Conservation (phyloP, 768 basidiomycete genomes). For the Termitomyces sp. region DNA sequence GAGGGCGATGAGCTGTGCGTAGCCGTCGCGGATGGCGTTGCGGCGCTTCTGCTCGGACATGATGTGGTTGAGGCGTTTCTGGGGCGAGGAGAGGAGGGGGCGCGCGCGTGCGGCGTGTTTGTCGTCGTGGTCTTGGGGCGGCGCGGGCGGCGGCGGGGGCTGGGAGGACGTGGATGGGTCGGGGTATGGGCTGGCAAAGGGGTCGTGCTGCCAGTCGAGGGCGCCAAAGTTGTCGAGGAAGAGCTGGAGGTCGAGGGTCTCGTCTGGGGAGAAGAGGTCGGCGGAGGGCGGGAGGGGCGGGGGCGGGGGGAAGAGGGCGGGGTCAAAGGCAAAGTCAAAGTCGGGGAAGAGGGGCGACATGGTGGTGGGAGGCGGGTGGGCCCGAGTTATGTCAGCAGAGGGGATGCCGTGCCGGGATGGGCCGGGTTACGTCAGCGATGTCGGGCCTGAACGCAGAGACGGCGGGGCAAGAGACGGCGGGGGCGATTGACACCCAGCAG, state of each 20-base stretch:
- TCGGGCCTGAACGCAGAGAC: slow-evolving; percentile 69
- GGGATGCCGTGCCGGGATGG: too few relatives aligned
- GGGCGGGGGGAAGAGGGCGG: slow-evolving; percentile 56
- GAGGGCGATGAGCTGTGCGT: slow-evolving; percentile 77
- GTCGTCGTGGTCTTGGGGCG: slow-evolving; percentile 11
- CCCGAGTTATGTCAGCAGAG: too few relatives aligned
- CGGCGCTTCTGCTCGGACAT: slow-evolving; percentile 92
- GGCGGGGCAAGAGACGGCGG: slow-evolving; percentile 44
- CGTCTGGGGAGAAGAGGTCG: slow-evolving; percentile 72
- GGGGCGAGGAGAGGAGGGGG: slow-evolving; percentile 71
- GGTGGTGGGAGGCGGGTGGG: slow-evolving; percentile 2
- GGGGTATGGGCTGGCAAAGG: slow-evolving; percentile 19
- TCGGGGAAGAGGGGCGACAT: slow-evolving; percentile 33
- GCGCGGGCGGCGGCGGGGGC: slow-evolving; percentile 18
- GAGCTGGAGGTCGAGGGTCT: slow-evolving; percentile 72
- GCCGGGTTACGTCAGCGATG: slow-evolving; percentile 1
- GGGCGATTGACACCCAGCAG: slow-evolving; percentile 57
- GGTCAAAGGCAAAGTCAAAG: slow-evolving; percentile 70
- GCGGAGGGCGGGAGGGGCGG: slow-evolving; percentile 64
- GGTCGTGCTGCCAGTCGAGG: slow-evolving; percentile 48
- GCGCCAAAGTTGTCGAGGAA: slow-evolving; percentile 78
- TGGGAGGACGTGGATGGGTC: slow-evolving; percentile 31
- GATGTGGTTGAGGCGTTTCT: slow-evolving; percentile 90
- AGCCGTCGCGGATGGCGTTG: slow-evolving; percentile 87
- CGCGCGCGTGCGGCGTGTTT: slow-evolving; percentile 34